Evolutionary conservation across 2,329 filamentous ascomycete species (phyloP).

Genomic region (Rhinocladiella similis): DNA sequence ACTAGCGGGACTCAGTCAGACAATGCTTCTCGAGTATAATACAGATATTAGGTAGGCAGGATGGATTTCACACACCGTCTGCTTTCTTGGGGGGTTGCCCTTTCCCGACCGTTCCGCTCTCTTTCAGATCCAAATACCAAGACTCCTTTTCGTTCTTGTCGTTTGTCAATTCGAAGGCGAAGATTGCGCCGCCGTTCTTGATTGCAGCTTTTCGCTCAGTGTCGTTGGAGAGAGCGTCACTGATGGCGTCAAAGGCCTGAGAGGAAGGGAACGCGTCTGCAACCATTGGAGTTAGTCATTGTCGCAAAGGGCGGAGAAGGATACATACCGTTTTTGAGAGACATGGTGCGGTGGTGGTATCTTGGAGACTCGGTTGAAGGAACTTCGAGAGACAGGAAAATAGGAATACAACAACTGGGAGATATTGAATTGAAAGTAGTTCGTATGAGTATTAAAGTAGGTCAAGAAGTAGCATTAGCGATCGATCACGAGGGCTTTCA

Average conservation of each 20-base stretch:
- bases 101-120: conserved; percentile 77
- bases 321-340: conserved; percentile 67
- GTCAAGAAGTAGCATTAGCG: neutral
- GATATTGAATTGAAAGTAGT: neutral
- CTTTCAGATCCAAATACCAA: conserved; percentile 96
- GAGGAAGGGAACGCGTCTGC: conserved; percentile 77
- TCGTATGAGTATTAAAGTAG: neutral
- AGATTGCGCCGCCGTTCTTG: conserved; percentile 83
- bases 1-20: conserved; percentile 54
- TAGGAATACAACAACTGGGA: neutral
- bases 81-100: conserved; percentile 75
- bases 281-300: neutral
- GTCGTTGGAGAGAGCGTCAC: conserved; percentile 67
- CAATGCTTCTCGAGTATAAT: neutral
- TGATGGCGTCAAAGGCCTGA: conserved; percentile 86
- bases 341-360: conserved; percentile 53
- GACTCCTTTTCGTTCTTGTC: conserved; percentile 71
- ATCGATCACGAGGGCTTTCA: too few relatives aligned
- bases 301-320: neutral
- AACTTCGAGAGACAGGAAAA: neutral
- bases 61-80: conserved; percentile 61
- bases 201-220: conserved; percentile 82
- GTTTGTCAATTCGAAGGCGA: conserved; percentile 93
- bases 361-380: neutral
- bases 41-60: neutral